phyloP scores from a whole-genome alignment of 176 grass and related monocot species.

The Luzula sylvatica region DNA sequence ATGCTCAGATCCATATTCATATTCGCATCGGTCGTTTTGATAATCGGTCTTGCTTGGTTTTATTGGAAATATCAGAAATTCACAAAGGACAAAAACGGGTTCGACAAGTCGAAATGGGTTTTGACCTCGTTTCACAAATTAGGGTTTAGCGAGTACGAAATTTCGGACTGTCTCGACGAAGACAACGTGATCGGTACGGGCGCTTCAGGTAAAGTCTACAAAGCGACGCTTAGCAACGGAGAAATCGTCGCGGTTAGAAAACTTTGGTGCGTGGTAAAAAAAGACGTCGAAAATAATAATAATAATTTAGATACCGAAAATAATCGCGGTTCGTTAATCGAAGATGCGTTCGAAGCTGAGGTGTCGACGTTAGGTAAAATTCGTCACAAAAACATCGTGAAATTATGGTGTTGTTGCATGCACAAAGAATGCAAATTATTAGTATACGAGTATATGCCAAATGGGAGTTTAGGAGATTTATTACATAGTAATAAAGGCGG shows the following conservation, averaged over 20 bases:
- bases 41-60: slow-evolving; percentile 50
- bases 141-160: slow-evolving; percentile 74
- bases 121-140: slow-evolving; percentile 90
- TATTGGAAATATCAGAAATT: slow-evolving; percentile 45
- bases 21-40: slow-evolving; percentile 33
- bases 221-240: slow-evolving; percentile 52
- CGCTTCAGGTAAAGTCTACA: slow-evolving; percentile 83
- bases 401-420: slow-evolving; percentile 72
- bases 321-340: not conserved
- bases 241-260: slow-evolving; percentile 76
- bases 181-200: slow-evolving; percentile 70
- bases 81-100: slow-evolving; percentile 27
- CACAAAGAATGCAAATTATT: slow-evolving; percentile 51
- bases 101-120: slow-evolving; percentile 61
- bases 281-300: slow-evolving; percentile 15
- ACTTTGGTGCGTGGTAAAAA: slow-evolving; percentile 22
- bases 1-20: slow-evolving; percentile 53
- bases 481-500: slow-evolving; percentile 50
- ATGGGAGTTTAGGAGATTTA: slow-evolving; percentile 60
- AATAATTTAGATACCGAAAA: no score
- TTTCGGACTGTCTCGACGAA: slow-evolving; percentile 59
- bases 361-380: slow-evolving; percentile 80
- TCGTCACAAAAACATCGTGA: slow-evolving; percentile 90
- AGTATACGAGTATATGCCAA: slow-evolving; percentile 80
- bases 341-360: slow-evolving; percentile 61